Evolutionary conservation across 768 basidiomycete species (phyloP).

Genomic region (Rhodosporidiobolus sp.): DNA sequence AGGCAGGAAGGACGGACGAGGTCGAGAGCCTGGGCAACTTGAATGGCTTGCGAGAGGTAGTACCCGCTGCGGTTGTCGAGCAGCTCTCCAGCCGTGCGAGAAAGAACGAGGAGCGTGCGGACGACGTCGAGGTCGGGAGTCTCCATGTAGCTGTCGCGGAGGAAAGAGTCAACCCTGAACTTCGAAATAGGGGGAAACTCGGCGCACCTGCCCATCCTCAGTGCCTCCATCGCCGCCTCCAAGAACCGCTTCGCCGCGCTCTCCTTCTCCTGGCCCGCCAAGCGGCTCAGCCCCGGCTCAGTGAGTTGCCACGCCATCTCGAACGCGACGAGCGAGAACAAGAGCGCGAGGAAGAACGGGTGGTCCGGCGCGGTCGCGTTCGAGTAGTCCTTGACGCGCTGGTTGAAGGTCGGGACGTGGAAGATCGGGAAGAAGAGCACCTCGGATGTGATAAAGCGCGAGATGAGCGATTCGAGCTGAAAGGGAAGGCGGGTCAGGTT

Average conservation of each 20-base stretch:
- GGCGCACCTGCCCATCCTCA: constrained; percentile 31
- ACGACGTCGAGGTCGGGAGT: constrained; percentile 29
- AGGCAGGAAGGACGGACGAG: neutral
- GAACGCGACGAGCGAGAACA: constrained; percentile 23
- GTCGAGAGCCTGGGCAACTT: constrained; percentile 20
- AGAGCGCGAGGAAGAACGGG: constrained; percentile 30
- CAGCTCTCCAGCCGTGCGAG: constrained; percentile 11
- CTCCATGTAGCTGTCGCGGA: constrained; percentile 15
- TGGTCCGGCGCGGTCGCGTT: constrained; percentile 1
- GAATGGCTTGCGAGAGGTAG: constrained; percentile 20
- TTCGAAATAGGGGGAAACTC: too few species aligned
- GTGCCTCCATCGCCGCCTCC: constrained; percentile 24
- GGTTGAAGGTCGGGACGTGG: constrained; percentile 32
- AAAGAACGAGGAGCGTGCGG: constrained; percentile 28
- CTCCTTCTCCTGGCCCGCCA: constrained; percentile 11
- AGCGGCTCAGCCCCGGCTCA: neutral
- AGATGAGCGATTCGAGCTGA: constrained; percentile 33
- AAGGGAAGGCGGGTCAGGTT: neutral
- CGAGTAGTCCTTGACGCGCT: constrained; percentile 5
- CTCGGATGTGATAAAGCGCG: constrained; percentile 24
- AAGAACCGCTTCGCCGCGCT: constrained; percentile 17
- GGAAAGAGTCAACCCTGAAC: neutral
- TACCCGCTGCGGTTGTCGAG: neutral
- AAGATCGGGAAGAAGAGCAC: constrained; percentile 30
- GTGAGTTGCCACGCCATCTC: constrained; percentile 20